A percentile compares a stretch with the other conserved stretches of the same genome.
These are phyloP conservation scores for Periglandula ipomoeae DNA, from an alignment of 2,329 filamentous ascomycete species.

Conservation along the genomic window DNA sequence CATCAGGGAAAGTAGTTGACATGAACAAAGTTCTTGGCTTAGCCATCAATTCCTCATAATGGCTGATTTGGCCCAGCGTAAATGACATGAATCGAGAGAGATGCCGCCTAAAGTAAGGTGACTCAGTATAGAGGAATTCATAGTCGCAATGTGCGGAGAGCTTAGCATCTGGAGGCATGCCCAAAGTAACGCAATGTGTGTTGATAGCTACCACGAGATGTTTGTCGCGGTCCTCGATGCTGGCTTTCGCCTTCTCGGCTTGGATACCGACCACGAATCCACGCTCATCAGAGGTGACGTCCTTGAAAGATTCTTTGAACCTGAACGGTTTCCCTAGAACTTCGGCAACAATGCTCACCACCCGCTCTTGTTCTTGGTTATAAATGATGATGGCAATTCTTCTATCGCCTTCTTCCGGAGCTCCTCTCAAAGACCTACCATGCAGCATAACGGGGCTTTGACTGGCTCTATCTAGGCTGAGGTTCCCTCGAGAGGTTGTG, in stretches of 20 bases:
- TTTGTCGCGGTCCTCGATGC: conserved; percentile 49
- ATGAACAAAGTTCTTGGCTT: conserved; percentile 77
- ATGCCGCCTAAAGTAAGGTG: conserved; percentile 64
- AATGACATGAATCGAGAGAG: conserved; percentile 72
- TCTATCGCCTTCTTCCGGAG: conserved; percentile 42
- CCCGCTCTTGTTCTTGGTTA: conserved; percentile 60
- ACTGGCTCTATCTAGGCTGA: conserved; percentile 27
- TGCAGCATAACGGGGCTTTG: conserved; percentile 25
- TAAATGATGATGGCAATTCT: conserved; percentile 60
- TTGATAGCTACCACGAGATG: conserved; percentile 60
- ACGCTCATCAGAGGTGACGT: conserved; percentile 44
- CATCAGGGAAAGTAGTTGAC: conserved; percentile 81
- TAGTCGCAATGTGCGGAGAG: conserved; percentile 69
- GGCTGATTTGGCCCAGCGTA: conserved; percentile 68
- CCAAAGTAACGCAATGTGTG: conserved; percentile 64
- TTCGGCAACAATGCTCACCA: conserved; percentile 68
- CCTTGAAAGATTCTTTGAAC: conserved; percentile 45
- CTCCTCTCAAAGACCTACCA: conserved; percentile 34
- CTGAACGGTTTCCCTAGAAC: conserved; percentile 66
- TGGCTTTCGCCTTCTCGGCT: conserved; percentile 44
- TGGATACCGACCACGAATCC: conserved; percentile 61
- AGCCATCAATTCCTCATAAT: conserved; percentile 66
- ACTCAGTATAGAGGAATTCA: conserved; percentile 74
- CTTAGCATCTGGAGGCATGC: conserved; percentile 56
- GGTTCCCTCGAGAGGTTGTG: conserved; percentile 11